Percentiles rank a stretch among this genome's conserved stretches.
Evolutionary conservation across 1,139 yeast species (phyloP).

Genomic region (Pichia sp.): DNA sequence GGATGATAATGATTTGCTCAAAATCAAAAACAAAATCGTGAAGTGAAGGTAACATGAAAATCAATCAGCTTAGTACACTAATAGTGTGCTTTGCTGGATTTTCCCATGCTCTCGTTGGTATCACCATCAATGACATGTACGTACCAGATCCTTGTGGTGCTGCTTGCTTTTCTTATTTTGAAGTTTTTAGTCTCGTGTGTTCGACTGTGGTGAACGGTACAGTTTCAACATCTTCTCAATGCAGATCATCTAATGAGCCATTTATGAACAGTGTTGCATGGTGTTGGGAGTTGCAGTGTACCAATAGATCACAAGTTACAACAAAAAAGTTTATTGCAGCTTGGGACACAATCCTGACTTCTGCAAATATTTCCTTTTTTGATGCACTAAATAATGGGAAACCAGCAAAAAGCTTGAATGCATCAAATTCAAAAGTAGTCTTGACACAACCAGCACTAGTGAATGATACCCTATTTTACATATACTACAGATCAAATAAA

Average conservation of each 20-base stretch:
- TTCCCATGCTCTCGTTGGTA: conserved; percentile 2
- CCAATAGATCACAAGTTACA: not conserved
- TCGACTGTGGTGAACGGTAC: conserved; percentile 46
- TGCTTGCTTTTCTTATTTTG: conserved; percentile 2
- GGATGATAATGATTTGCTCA: too few species aligned
- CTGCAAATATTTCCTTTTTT: not conserved
- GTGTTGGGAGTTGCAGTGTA: conserved; percentile 9
- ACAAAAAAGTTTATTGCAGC: not conserved
- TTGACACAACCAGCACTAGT: not conserved
- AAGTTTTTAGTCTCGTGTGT: conserved; percentile 21
- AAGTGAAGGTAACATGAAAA: not conserved
- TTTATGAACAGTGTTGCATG: conserved; percentile 10
- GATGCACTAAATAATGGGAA: conserved; percentile 4
- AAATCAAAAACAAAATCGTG: too few species aligned
- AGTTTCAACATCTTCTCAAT: not conserved
- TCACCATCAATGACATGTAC: not conserved
- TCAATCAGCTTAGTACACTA: not conserved
- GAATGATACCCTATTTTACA: conserved; percentile 4
- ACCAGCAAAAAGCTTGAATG: not conserved
- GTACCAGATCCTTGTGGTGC: conserved; percentile 1
- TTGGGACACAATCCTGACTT: conserved; percentile 1
- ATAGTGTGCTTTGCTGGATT: not conserved
- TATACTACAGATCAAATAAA: conserved; percentile 3
- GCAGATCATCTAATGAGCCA: not conserved
- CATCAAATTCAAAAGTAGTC: not conserved